phyloP scores from a whole-genome alignment of 1,139 yeast species.

The Debaryomyces nepalensis region DNA sequence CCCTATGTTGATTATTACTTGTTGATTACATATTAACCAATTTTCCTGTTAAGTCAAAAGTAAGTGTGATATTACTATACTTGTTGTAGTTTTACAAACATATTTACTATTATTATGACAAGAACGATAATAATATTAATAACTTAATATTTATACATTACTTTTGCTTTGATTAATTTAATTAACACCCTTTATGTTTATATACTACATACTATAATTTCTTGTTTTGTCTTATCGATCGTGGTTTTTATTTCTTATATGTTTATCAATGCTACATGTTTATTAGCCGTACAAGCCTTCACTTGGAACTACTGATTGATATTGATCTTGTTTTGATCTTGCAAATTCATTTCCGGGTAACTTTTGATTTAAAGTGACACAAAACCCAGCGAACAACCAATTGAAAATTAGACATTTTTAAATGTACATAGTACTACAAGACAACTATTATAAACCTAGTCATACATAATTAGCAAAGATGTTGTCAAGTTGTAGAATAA shows the following conservation, averaged over 20 bases:
- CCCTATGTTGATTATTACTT: conserved; percentile 8
- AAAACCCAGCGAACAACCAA: conserved; percentile 12
- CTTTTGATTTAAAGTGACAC: conserved; percentile 5
- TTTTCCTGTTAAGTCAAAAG: conserved; percentile 6
- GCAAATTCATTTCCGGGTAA: conserved; percentile 15
- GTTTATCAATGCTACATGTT: conserved; percentile 10
- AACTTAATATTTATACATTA: conserved; percentile 10
- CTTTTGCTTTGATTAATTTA: conserved; percentile 58
- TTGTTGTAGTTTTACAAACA: conserved; percentile 1
- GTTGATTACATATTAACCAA: conserved; percentile 3
- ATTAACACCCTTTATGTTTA: conserved; percentile 9
- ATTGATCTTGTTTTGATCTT: neutral
- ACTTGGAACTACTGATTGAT: neutral
- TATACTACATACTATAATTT: conserved; percentile 8
- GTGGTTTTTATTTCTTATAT: conserved; percentile 12
- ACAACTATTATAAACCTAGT: neutral
- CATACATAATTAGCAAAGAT: conserved; percentile 6
- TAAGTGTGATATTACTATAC: conserved; percentile 5
- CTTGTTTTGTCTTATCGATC: conserved; percentile 9
- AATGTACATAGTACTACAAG: conserved; percentile 1
- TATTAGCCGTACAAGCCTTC: neutral
- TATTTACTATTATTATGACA: conserved; percentile 1
- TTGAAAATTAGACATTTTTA: conserved; percentile 13
- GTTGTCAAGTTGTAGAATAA: conserved; percentile 13
- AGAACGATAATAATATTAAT: conserved; percentile 2